Evolutionary conservation across 2,329 filamentous ascomycete species (phyloP).

Genomic region (Fusarium pilosicola): DNA sequence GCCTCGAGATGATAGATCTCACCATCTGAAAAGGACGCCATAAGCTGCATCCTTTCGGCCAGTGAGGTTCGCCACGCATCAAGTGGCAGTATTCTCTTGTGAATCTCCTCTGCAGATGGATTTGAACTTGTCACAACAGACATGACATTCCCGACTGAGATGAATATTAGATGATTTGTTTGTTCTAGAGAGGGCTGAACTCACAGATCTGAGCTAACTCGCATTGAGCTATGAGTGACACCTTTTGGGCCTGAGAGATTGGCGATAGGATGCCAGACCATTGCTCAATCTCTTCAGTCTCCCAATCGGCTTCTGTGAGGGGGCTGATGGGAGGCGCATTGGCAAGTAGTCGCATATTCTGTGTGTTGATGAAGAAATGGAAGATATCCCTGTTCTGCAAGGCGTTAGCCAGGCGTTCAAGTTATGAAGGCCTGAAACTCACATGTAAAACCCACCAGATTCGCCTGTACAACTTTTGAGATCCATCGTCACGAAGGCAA

Average conservation of each 20-base stretch:
- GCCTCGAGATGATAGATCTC: background rate
- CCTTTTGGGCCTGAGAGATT: background rate
- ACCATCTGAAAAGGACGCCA: fast-evolving
- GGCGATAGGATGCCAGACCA: background rate
- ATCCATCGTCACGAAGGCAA: background rate
- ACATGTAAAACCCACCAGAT: slow-evolving; percentile 38
- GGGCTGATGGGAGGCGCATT: background rate
- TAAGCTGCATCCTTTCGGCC: background rate
- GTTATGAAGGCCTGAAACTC: background rate
- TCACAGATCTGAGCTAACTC: slow-evolving; percentile 24
- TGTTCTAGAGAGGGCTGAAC: fast-evolving
- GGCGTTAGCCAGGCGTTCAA: background rate
- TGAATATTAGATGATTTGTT: background rate
- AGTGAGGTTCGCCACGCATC: background rate
- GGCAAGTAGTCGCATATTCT: background rate
- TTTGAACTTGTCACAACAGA: background rate
- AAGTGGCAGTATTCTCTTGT: background rate
- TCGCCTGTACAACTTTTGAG: slow-evolving; percentile 2
- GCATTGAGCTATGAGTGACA: slow-evolving; percentile 4
- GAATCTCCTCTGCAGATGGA: background rate
- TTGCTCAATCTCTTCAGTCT: background rate
- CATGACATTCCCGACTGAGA: background rate
- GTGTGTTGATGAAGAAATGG: slow-evolving; percentile 15
- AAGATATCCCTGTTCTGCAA: slow-evolving; percentile 13
- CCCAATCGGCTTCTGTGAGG: slow-evolving; percentile 22